These are phyloP conservation scores for Asclepias syriaca DNA, from an alignment of 257 asterid genomes.

Conservation along the genomic window DNA sequence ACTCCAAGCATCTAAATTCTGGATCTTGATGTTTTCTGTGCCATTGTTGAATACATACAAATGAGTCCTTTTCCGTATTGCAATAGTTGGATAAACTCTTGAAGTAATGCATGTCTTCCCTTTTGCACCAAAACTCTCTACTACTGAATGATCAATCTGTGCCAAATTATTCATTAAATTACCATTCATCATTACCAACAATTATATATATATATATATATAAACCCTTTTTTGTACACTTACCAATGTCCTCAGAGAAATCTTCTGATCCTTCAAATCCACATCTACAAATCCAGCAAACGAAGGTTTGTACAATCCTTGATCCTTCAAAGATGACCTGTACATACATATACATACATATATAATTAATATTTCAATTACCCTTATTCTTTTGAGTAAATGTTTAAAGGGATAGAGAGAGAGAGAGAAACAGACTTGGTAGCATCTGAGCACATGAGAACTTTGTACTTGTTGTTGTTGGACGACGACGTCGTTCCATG, in stretches of 20 bases:
- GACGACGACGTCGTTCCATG: not conserved
- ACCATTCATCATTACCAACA: not conserved
- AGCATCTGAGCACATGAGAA: constrained; percentile 72
- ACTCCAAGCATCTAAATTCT: constrained; percentile 33
- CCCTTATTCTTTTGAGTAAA: no score
- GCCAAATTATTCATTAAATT: not conserved
- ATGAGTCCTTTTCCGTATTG: constrained; percentile 24
- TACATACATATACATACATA: no score
- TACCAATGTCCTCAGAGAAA: constrained; percentile 67
- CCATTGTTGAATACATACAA: constrained; percentile 42
- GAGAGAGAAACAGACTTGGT: constrained; percentile 28
- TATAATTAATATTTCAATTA: no score
- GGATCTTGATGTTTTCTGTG: constrained; percentile 24
- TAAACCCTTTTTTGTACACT: not conserved
- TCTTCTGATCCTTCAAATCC: constrained; percentile 43
- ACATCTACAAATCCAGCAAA: constrained; percentile 58
- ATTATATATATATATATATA: no score
- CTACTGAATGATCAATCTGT: constrained; percentile 45
- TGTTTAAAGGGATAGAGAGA: no score
- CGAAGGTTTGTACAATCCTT: constrained; percentile 41
- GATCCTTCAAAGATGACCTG: constrained; percentile 21
- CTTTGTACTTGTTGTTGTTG: constrained; percentile 28
- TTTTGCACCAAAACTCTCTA: constrained; percentile 38
- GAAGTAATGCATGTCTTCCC: constrained; percentile 42
- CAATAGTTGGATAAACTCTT: constrained; percentile 41